Evolutionary conservation across 345 rosid species (phyloP).

Genomic region (Noccaea bulbosa): DNA sequence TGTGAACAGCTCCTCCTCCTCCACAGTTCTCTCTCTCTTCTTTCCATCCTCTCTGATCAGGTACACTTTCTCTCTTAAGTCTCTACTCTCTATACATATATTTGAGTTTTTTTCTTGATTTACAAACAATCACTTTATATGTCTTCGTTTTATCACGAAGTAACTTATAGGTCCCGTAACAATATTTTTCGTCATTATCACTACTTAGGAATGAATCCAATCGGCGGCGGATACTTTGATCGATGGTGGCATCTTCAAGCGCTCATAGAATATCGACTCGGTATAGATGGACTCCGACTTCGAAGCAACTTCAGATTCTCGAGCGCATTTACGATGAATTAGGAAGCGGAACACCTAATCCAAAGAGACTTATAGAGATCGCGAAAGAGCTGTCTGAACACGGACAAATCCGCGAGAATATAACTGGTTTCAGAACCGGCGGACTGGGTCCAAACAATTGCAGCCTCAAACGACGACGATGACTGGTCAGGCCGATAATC

Average conservation of each 20-base stretch:
- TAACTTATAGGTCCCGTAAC: background rate
- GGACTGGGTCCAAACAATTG: constrained; percentile 71
- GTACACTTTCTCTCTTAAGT: constrained; percentile 42
- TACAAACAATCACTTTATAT: background rate
- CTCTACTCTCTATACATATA: too few species aligned
- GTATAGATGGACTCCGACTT: constrained; percentile 75
- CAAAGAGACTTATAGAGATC: constrained; percentile 60
- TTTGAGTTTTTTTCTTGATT: too few species aligned
- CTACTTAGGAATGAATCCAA: constrained; percentile 50
- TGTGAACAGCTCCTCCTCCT: constrained; percentile 60
- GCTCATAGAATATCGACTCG: constrained; percentile 53
- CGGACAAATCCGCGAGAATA: constrained; percentile 68
- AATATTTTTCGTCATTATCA: background rate
- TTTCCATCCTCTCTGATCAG: constrained; percentile 47
- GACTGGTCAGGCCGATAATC: constrained; percentile 24
- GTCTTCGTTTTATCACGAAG: background rate
- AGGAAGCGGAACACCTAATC: constrained; percentile 59
- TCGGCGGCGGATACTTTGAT: constrained; percentile 44
- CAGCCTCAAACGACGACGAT: constrained; percentile 29
- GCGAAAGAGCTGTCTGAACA: constrained; percentile 56
- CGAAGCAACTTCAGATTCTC: constrained; percentile 59
- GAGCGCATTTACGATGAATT: constrained; percentile 53
- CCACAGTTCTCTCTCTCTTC: constrained; percentile 52
- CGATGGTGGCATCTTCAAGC: constrained; percentile 45
- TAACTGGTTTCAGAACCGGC: constrained; percentile 80